Evolutionary conservation across 2,329 filamentous ascomycete genomes (phyloP).

Genomic region (Colletotrichum brevisporum): DNA sequence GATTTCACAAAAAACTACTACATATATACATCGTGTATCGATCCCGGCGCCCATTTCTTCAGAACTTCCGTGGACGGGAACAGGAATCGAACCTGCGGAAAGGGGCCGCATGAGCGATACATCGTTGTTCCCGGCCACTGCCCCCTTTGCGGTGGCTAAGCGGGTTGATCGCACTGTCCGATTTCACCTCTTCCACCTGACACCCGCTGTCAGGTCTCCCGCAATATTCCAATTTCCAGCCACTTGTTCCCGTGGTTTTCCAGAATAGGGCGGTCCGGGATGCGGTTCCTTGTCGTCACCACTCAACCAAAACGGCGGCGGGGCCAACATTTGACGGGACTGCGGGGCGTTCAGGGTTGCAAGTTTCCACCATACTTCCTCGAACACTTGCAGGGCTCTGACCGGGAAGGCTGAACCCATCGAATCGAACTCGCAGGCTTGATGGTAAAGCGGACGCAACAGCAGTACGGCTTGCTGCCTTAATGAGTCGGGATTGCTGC

Average conservation of each 20-base stretch:
- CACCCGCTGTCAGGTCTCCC: not conserved
- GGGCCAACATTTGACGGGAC: not conserved
- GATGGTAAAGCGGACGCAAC: too few relatives aligned
- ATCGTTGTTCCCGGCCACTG: slow-evolving; percentile 78
- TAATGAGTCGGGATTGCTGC: too few relatives aligned
- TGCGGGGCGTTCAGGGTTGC: not conserved
- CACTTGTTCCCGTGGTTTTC: not conserved
- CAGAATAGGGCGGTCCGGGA: not conserved
- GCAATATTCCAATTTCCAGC: too few relatives aligned
- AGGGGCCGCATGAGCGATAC: slow-evolving; percentile 80
- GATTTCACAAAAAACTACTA: slow-evolving; percentile 83
- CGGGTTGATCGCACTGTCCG: not conserved
- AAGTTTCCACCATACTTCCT: not conserved
- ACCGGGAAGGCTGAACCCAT: too few relatives aligned
- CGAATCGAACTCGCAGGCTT: too few relatives aligned
- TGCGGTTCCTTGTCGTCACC: not conserved
- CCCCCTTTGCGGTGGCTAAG: slow-evolving; percentile 57
- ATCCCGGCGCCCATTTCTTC: slow-evolving; percentile 80
- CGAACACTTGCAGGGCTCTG: not conserved
- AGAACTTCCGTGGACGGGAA: slow-evolving; percentile 77
- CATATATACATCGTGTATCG: slow-evolving; percentile 79
- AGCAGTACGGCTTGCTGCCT: too few relatives aligned
- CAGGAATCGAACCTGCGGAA: slow-evolving; percentile 70
- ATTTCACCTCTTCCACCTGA: not conserved
- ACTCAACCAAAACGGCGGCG: not conserved